A percentile compares a stretch with the other conserved stretches of the same genome.
phyloP scores from a whole-genome alignment of 352 stramenopile species.

The Phytophthora pluvialis region DNA sequence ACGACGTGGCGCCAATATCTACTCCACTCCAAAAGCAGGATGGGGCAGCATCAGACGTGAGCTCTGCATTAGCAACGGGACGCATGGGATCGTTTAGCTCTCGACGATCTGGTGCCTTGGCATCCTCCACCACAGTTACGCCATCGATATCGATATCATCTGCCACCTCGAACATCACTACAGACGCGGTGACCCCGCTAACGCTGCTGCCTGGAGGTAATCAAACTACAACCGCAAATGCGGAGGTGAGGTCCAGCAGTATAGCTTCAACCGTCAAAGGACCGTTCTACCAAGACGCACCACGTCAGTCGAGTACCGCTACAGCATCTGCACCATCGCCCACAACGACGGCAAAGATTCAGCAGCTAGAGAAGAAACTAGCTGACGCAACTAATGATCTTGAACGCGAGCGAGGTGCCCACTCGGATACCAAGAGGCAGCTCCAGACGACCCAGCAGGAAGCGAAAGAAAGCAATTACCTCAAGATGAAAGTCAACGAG shows the following conservation, averaged over 20 bases:
- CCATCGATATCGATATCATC: no score
- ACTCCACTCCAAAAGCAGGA: slow-evolving; percentile 18
- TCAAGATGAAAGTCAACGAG: slow-evolving; percentile 62
- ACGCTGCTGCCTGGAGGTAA: neutral
- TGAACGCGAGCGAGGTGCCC: slow-evolving; percentile 31
- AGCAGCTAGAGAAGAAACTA: slow-evolving; percentile 44
- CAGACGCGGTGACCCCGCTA: slow-evolving; percentile 18
- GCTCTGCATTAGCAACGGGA: slow-evolving; percentile 4
- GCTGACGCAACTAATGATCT: slow-evolving; percentile 31
- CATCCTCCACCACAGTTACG: neutral
- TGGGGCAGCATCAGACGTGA: neutral
- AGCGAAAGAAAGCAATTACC: slow-evolving; percentile 61
- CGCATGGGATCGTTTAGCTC: slow-evolving; percentile 20
- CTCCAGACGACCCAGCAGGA: slow-evolving; percentile 44
- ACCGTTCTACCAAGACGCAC: no score
- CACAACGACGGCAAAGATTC: slow-evolving; percentile 30
- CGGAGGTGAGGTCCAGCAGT: neutral
- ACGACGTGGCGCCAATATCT: slow-evolving; percentile 32
- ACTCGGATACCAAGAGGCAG: slow-evolving; percentile 28
- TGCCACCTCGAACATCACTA: slow-evolving; percentile 6
- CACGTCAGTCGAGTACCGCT: slow-evolving; percentile 8
- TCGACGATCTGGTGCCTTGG: slow-evolving; percentile 7
- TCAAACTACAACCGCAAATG: slow-evolving; percentile 5
- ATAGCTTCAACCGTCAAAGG: no score
- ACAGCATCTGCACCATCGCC: slow-evolving; percentile 18